These are phyloP conservation scores for Fusarium mundagurra DNA, from an alignment of 2,329 filamentous ascomycete species.

Conservation along the genomic window DNA sequence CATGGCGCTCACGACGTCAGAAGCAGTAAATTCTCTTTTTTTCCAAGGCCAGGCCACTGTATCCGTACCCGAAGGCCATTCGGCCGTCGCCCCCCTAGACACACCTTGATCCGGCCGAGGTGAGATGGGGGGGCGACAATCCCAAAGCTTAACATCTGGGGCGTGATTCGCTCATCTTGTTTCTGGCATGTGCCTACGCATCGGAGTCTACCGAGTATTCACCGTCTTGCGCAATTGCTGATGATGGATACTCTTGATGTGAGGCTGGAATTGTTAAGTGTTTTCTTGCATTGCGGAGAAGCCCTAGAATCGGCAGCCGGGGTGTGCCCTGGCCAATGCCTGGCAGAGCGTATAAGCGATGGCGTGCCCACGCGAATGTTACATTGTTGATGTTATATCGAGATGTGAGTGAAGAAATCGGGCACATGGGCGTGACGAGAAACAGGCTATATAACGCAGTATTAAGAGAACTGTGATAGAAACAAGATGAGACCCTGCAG, in stretches of 20 bases:
- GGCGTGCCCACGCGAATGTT: constrained; percentile 33
- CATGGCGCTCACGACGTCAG: constrained; percentile 38
- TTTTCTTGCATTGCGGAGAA: constrained; percentile 30
- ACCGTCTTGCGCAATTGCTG: constrained; percentile 16
- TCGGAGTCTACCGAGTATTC: constrained; percentile 31
- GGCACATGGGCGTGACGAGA: neutral
- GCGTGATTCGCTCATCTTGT: constrained; percentile 23
- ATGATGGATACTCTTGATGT: constrained; percentile 16
- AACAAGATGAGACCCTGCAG: neutral
- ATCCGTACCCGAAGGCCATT: neutral
- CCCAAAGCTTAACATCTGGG: constrained; percentile 34
- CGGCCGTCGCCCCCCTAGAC: constrained; percentile 17
- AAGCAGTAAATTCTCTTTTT: constrained; percentile 5
- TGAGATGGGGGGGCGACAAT: constrained; percentile 11
- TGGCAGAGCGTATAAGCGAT: constrained; percentile 31
- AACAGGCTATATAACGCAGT: constrained; percentile 1
- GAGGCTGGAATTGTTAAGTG: constrained; percentile 25
- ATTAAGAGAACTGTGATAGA: neutral
- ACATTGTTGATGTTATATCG: constrained; percentile 11
- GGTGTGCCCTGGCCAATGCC: constrained; percentile 33
- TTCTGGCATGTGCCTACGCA: constrained; percentile 16
- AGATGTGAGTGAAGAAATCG: neutral
- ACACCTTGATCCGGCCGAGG: constrained; percentile 31
- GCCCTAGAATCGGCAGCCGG: constrained; percentile 32
- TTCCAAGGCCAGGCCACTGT: neutral